Evolutionary conservation across 495 filamentous ascomycete genomes (phyloP).

Genomic region (Viridothelium virens): DNA sequence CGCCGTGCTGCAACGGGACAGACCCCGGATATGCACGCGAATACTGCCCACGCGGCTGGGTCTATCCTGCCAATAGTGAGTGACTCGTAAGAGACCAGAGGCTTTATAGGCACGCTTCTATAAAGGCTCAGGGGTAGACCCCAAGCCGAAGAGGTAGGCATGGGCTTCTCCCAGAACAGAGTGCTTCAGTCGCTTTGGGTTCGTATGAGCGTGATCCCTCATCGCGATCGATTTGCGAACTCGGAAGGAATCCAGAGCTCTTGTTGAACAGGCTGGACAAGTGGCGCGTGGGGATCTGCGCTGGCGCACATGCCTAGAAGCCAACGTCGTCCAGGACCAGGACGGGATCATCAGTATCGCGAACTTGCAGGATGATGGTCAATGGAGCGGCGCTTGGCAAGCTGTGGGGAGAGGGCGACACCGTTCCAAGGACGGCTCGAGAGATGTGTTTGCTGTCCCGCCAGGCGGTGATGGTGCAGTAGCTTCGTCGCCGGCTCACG

Average conservation of each 20-base stretch:
- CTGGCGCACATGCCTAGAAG: background rate
- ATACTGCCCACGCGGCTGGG: background rate
- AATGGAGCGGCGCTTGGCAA: background rate
- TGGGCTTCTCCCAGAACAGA: background rate
- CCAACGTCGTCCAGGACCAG: background rate
- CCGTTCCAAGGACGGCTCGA: background rate
- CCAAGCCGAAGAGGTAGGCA: background rate
- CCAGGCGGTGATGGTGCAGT: conserved; percentile 1
- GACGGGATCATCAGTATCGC: background rate
- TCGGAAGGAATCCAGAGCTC: background rate
- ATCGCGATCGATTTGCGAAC: background rate
- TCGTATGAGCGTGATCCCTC: background rate
- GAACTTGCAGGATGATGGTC: conserved; percentile 9
- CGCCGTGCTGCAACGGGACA: background rate
- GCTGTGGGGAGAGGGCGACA: background rate
- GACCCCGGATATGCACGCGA: background rate
- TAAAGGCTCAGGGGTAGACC: conserved; percentile 2
- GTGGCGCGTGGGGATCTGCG: conserved; percentile 3
- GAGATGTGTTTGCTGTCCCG: background rate
- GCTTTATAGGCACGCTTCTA: conserved; percentile 3
- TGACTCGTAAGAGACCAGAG: background rate
- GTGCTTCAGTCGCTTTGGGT: background rate
- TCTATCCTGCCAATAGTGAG: background rate
- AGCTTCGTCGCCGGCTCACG: background rate
- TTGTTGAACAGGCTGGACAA: background rate